Evolutionary conservation across 192 early-diverging fungal species (phyloP).

Genomic region (Chytriomyces hyalinus): DNA sequence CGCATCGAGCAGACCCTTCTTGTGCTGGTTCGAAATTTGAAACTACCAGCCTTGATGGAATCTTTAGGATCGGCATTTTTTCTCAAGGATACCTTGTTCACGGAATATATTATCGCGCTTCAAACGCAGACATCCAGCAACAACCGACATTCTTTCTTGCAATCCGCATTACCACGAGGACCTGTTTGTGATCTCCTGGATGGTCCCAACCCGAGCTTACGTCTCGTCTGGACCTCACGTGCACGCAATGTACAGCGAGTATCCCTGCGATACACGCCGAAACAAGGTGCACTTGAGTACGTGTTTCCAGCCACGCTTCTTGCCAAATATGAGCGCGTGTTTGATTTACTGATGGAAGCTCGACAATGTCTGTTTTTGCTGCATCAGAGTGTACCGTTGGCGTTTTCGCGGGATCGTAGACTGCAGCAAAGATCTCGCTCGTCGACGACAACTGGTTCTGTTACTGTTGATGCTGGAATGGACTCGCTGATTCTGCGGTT

Average conservation of each 20-base stretch:
- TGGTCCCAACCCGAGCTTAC: not conserved
- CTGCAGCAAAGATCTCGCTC: not conserved
- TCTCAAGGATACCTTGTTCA: slow-evolving; percentile 10
- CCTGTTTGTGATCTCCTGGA: not conserved
- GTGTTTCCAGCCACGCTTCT: not conserved
- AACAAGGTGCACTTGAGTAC: not conserved
- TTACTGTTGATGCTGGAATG: not conserved
- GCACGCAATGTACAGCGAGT: not conserved
- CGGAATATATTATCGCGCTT: not conserved
- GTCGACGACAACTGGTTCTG: too few relatives aligned
- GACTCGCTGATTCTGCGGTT: slow-evolving; percentile 7
- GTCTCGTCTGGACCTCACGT: not conserved
- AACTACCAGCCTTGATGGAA: slow-evolving; percentile 2
- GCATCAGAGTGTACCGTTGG: not conserved
- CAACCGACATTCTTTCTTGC: not conserved
- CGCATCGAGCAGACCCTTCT: slow-evolving; percentile 15
- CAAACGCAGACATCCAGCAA: not conserved
- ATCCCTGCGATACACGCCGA: not conserved
- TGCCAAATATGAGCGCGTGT: not conserved
- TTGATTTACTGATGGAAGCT: slow-evolving; percentile 4
- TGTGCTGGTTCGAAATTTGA: slow-evolving; percentile 24
- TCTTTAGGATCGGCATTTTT: slow-evolving; percentile 21
- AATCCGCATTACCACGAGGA: not conserved
- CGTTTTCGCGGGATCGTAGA: not conserved
- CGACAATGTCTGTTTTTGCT: slow-evolving; percentile 4